phyloP scores from a whole-genome alignment of 31 red algal genomes.

The Odonthalia washingtoniensis region DNA sequence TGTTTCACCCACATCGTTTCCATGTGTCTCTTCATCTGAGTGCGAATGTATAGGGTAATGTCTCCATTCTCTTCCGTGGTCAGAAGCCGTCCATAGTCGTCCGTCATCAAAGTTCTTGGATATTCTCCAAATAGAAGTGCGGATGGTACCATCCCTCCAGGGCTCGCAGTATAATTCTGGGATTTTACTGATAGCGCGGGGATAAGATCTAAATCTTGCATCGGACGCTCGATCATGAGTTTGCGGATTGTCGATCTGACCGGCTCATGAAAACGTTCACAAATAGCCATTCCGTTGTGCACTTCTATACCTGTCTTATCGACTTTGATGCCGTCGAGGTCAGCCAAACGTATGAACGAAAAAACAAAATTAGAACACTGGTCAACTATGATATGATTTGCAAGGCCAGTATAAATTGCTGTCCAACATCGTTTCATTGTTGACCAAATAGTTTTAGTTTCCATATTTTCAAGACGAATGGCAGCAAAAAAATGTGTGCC shows the following conservation, averaged over 20 bases:
- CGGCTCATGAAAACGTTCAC: conserved; percentile 49
- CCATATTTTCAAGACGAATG: background rate
- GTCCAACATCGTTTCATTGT: background rate
- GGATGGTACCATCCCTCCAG: conserved; percentile 43
- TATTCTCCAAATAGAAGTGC: conserved; percentile 42
- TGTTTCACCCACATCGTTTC: too few relatives aligned
- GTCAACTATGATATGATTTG: conserved; percentile 30
- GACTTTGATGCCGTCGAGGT: conserved; percentile 12
- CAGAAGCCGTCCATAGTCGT: background rate
- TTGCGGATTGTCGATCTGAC: conserved; percentile 40
- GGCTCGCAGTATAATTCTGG: conserved; percentile 25
- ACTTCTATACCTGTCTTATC: too few relatives aligned
- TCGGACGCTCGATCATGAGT: conserved; percentile 20
- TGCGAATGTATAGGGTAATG: too few relatives aligned
- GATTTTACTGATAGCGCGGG: conserved; percentile 30
- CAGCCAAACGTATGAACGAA: background rate
- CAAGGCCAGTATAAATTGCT: conserved; percentile 32
- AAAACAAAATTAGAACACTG: conserved; percentile 30
- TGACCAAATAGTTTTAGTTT: background rate
- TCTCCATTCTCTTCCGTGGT: too few relatives aligned
- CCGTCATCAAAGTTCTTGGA: background rate
- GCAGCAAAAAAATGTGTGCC: conserved; percentile 34
- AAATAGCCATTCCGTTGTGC: conserved; percentile 7
- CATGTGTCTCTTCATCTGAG: too few relatives aligned
- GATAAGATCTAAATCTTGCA: background rate